Percentiles rank a stretch among this genome's conserved stretches.
phyloP scores from a whole-genome alignment of 2,329 filamentous ascomycete species.

The Sclerotinia trifoliorum region DNA sequence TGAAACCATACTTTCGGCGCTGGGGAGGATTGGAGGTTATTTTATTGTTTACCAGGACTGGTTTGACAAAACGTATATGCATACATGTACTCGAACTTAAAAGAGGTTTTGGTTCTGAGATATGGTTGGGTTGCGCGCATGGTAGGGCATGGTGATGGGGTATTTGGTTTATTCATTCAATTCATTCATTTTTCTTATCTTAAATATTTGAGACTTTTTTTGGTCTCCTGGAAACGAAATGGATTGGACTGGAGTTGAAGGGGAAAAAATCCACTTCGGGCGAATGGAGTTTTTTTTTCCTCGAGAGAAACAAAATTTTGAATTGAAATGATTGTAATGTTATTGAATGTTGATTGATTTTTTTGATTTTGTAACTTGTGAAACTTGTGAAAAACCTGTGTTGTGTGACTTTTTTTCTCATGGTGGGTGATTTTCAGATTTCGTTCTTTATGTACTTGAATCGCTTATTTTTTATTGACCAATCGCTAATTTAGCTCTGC shows the following conservation, averaged over 20 bases:
- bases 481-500: too few relatives aligned
- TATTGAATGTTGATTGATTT: background rate
- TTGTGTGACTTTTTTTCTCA: too few relatives aligned
- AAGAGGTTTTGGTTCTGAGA: background rate
- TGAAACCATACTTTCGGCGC: background rate
- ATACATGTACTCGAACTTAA: slow-evolving; percentile 3
- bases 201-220: background rate
- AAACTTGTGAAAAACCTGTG: too few relatives aligned
- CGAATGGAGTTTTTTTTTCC: background rate
- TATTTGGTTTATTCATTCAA: background rate
- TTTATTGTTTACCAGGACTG: background rate
- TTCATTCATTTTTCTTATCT: background rate
- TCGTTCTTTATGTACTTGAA: too few relatives aligned
- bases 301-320: too few relatives aligned
- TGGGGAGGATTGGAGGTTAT: background rate
- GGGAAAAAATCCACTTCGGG: background rate
- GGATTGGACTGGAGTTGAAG: background rate
- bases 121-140: background rate
- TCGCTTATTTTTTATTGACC: too few relatives aligned
- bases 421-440: too few relatives aligned
- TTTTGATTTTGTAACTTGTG: background rate
- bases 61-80: slow-evolving; percentile 6
- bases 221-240: background rate
- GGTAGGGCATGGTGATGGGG: background rate
- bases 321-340: background rate